Evolutionary conservation across 2,329 filamentous ascomycete species (phyloP).

Genomic region (Alternaria atra): DNA sequence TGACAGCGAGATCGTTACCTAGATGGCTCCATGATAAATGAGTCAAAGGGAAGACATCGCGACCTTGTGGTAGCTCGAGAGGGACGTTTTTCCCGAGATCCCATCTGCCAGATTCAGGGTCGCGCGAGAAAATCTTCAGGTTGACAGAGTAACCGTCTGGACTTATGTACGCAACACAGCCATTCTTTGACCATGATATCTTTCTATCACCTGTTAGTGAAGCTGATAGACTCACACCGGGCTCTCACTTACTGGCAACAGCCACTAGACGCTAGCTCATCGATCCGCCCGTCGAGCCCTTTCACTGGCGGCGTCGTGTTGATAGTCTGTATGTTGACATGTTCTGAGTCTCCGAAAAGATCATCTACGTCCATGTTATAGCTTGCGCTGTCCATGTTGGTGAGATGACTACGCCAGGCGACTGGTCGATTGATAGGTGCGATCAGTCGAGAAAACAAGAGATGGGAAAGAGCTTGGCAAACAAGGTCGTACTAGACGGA

Average conservation of each 20-base stretch:
- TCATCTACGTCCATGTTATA: constrained; percentile 54
- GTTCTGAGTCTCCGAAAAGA: constrained; percentile 62
- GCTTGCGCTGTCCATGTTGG: constrained; percentile 62
- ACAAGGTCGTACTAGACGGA: constrained; percentile 1
- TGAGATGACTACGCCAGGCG: constrained; percentile 10
- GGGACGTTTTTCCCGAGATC: constrained; percentile 75
- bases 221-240: not conserved
- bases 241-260: constrained; percentile 79
- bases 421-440: not conserved
- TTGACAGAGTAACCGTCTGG: constrained; percentile 75
- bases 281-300: constrained; percentile 75
- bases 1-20: constrained; percentile 81
- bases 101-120: constrained; percentile 77
- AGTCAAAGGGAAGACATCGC: constrained; percentile 72
- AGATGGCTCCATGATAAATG: constrained; percentile 85
- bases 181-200: constrained; percentile 87
- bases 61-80: constrained; percentile 69
- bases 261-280: constrained; percentile 77
- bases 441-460: constrained; percentile 4
- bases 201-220: constrained; percentile 61
- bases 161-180: constrained; percentile 83
- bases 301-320: constrained; percentile 65
- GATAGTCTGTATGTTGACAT: constrained; percentile 67
- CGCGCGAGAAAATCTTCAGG: constrained; percentile 75
- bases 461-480: constrained; percentile 3